These are phyloP conservation scores for Rhizopogon roseolus DNA, from an alignment of 768 basidiomycete genomes.

Conservation along the genomic window DNA sequence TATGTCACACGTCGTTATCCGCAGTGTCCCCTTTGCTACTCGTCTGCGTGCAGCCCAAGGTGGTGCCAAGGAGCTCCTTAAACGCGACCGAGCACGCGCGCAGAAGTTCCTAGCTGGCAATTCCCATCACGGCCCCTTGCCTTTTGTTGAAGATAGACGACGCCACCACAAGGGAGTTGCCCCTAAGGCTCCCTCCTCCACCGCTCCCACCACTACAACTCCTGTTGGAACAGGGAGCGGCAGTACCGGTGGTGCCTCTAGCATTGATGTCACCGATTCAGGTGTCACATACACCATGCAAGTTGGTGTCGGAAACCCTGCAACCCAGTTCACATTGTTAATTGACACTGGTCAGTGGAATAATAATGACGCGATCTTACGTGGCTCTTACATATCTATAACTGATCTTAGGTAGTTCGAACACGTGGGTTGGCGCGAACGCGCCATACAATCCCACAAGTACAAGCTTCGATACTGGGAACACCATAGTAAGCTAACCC, in stretches of 20 bases:
- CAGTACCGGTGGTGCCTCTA: slow-evolving; percentile 11
- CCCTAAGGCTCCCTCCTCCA: not conserved
- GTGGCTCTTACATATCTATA: not conserved
- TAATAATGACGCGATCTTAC: not conserved
- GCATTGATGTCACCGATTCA: slow-evolving; percentile 55
- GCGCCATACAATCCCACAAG: slow-evolving; percentile 40
- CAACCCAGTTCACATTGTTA: slow-evolving; percentile 45
- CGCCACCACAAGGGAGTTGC: slow-evolving; percentile 5
- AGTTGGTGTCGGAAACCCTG: slow-evolving; percentile 48
- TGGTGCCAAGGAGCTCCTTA: slow-evolving; percentile 45
- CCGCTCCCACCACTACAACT: slow-evolving; percentile 7
- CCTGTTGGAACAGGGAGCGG: slow-evolving; percentile 10
- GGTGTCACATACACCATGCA: slow-evolving; percentile 50
- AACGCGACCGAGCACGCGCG: slow-evolving; percentile 50
- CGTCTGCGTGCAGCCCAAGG: slow-evolving; percentile 29
- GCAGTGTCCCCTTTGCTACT: slow-evolving; percentile 40
- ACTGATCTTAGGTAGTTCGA: slow-evolving; percentile 34
- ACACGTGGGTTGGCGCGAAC: slow-evolving; percentile 55
- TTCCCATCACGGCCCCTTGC: slow-evolving; percentile 48
- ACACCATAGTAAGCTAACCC: slow-evolving; percentile 26
- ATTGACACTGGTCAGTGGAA: slow-evolving; percentile 48
- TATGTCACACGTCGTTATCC: slow-evolving; percentile 34
- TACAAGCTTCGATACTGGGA: slow-evolving; percentile 38
- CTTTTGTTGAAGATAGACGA: slow-evolving; percentile 25
- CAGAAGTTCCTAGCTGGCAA: slow-evolving; percentile 49